These are phyloP conservation scores for Golubevia sp. DNA, from an alignment of 1,284 basidiomycete genomes.

Conservation along the genomic window DNA sequence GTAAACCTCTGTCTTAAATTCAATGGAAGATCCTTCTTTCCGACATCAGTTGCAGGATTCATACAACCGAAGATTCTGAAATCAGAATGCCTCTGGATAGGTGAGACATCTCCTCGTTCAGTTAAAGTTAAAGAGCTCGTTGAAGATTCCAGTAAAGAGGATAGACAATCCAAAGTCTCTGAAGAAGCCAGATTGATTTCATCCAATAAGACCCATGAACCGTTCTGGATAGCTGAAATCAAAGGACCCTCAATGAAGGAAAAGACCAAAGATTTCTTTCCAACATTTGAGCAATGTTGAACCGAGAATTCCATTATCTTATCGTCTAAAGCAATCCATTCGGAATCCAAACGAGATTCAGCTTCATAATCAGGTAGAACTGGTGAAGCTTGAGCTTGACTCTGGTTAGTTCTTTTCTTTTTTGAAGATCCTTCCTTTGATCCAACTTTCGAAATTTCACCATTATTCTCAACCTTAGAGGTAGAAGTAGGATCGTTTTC, in stretches of 20 bases:
- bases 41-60: constrained; percentile 99
- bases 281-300: constrained; percentile 39
- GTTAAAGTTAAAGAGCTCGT: constrained; percentile 88
- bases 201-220: constrained; percentile 94
- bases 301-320: constrained; percentile 78
- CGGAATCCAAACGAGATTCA: constrained; percentile 21
- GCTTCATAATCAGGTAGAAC: background rate
- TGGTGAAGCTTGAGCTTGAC: constrained; percentile 62
- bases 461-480: constrained; percentile 26
- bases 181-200: constrained; percentile 94
- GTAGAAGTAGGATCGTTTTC: constrained; percentile 63
- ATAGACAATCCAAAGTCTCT: constrained; percentile 92
- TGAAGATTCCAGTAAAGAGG: constrained; percentile 81
- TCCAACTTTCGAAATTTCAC: constrained; percentile 75
- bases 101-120: constrained; percentile 89
- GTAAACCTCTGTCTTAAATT: constrained; percentile 91
- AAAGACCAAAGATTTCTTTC: constrained; percentile 65
- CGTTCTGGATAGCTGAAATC: constrained; percentile 84
- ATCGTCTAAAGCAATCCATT: constrained; percentile 67
- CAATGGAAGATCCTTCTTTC: constrained; percentile 93
- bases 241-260: constrained; percentile 94
- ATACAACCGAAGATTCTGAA: constrained; percentile 98
- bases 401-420: background rate
- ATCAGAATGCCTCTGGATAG: constrained; percentile 86
- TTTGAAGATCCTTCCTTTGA: constrained; percentile 52